These are phyloP conservation scores for Epichloe uncinata DNA, from an alignment of 2,329 filamentous ascomycete species.

Conservation along the genomic window DNA sequence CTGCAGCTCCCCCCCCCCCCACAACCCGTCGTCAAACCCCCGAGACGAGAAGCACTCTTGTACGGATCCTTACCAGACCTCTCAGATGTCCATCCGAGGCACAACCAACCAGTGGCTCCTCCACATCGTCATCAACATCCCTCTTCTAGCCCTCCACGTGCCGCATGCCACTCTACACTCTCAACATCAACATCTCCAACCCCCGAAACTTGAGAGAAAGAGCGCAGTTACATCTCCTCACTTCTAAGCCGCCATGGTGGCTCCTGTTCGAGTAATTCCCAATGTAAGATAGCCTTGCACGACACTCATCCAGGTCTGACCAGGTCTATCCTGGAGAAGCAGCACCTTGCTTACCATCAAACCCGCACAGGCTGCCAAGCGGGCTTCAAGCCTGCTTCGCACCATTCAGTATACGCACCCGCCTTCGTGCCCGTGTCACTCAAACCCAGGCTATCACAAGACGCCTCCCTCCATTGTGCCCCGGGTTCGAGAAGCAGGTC, in stretches of 20 bases:
- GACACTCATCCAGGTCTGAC: not conserved
- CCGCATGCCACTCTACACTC: not conserved
- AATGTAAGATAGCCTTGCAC: constrained; percentile 15
- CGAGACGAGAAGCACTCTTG: not conserved
- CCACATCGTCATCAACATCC: not conserved
- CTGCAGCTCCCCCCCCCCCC: no score
- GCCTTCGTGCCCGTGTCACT: constrained; percentile 82
- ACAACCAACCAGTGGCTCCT: not conserved
- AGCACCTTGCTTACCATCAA: not conserved
- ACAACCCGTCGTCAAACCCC: not conserved
- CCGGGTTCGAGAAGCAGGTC: constrained; percentile 23
- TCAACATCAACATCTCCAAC: not conserved
- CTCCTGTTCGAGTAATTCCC: constrained; percentile 19
- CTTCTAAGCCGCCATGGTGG: constrained; percentile 12
- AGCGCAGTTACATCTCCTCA: not conserved
- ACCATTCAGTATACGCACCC: constrained; percentile 88
- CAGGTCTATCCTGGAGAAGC: not conserved
- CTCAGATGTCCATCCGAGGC: not conserved
- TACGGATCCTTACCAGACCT: not conserved
- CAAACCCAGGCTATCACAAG: constrained; percentile 72
- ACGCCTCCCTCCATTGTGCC: constrained; percentile 42
- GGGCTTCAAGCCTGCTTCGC: constrained; percentile 61
- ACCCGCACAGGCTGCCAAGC: constrained; percentile 37
- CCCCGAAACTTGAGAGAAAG: no score
- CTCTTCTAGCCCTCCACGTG: not conserved